Percentiles rank a stretch among this genome's conserved stretches.
Evolutionary conservation across 2,329 filamentous ascomycete species (phyloP).

Genomic region (Lachnellula subtilissima): DNA sequence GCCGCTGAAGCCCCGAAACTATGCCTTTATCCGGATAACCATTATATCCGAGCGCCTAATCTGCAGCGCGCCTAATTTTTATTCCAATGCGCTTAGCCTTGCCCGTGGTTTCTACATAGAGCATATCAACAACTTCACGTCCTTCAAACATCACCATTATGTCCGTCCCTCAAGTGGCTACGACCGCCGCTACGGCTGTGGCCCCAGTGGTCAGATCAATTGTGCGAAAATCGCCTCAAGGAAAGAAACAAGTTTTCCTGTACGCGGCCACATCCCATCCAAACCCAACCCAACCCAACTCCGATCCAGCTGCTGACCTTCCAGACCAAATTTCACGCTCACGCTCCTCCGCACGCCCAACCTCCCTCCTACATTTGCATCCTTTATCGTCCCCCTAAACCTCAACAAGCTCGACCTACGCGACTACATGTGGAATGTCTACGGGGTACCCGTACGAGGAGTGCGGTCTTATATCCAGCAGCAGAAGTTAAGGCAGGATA

Average conservation of each 20-base stretch:
- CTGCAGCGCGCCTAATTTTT: slow-evolving; percentile 1
- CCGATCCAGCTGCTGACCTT: not conserved
- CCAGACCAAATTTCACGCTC: slow-evolving; percentile 75
- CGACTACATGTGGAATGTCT: slow-evolving; percentile 87
- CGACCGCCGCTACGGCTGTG: too few species aligned
- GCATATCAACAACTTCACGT: slow-evolving; percentile 1
- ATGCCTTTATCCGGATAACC: too few species aligned
- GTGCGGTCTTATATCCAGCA: slow-evolving; percentile 79
- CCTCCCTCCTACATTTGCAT: slow-evolving; percentile 74
- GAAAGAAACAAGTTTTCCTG: slow-evolving; percentile 53
- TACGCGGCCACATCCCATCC: slow-evolving; percentile 32
- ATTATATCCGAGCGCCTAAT: not conserved
- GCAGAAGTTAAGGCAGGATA: slow-evolving; percentile 54
- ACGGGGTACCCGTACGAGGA: slow-evolving; percentile 66
- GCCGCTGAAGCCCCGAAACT: too few species aligned
- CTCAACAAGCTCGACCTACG: slow-evolving; percentile 96
- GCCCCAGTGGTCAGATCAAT: not conserved
- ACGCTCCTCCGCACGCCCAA: slow-evolving; percentile 70
- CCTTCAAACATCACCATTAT: not conserved
- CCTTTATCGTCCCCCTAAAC: slow-evolving; percentile 83
- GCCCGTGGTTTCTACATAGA: not conserved
- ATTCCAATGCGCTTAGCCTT: not conserved
- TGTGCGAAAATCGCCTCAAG: slow-evolving; percentile 31
- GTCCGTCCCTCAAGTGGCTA: not conserved
- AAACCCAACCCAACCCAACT: not conserved